Evolutionary conservation across 1,139 yeast genomes (phyloP).

Genomic region (Saccharomyces pastorianus): DNA sequence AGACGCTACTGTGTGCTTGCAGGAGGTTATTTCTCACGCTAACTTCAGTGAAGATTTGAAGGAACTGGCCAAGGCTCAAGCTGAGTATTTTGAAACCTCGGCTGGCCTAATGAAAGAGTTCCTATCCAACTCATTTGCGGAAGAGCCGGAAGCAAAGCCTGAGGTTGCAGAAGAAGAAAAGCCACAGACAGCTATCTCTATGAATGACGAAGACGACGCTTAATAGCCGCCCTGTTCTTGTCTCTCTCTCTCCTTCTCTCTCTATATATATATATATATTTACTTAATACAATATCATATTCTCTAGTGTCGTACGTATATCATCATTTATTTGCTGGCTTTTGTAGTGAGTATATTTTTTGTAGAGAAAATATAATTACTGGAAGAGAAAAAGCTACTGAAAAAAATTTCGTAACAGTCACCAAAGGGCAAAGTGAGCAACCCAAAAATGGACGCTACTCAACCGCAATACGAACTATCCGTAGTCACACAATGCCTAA

Average conservation of each 20-base stretch:
- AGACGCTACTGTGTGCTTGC: conserved; percentile 80
- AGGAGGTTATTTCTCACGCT: conserved; percentile 68
- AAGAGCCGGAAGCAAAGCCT: background rate
- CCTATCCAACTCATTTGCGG: conserved; percentile 28
- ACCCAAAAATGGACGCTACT: background rate
- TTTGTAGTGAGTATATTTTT: background rate
- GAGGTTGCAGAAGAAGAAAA: background rate
- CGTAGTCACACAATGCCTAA: background rate
- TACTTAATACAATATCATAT: background rate
- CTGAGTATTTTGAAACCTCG: conserved; percentile 76
- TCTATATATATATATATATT: background rate
- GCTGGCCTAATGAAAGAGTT: conserved; percentile 59
- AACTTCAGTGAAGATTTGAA: conserved; percentile 62
- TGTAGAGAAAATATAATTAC: background rate
- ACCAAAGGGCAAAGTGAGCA: background rate
- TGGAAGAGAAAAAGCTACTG: background rate
- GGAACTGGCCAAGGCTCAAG: conserved; percentile 70
- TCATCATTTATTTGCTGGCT: background rate
- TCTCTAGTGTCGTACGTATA: background rate
- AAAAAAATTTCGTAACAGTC: background rate
- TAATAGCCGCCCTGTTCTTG: background rate
- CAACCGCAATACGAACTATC: background rate
- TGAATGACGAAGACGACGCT: conserved; percentile 4
- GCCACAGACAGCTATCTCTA: conserved; percentile 2
- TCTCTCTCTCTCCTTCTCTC: no score